These are phyloP conservation scores for Colletotrichum aenigma DNA, from an alignment of 2,329 filamentous ascomycete genomes.

Conservation along the genomic window DNA sequence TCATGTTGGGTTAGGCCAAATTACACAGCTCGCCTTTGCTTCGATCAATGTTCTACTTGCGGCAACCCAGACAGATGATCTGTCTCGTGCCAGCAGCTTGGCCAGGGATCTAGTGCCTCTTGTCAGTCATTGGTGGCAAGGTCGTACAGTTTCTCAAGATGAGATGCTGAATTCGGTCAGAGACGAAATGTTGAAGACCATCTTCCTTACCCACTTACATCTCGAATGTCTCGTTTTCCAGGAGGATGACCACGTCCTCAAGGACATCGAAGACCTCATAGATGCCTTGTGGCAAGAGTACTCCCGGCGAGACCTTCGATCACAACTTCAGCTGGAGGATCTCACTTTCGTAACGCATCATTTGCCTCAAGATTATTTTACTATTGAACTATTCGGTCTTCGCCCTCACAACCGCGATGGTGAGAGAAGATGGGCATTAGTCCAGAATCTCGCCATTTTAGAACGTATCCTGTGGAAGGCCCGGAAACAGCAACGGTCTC, in stretches of 20 bases:
- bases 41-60: constrained; percentile 75
- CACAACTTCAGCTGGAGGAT: constrained; percentile 80
- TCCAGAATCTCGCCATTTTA: constrained; percentile 63
- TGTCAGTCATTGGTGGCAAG: constrained; percentile 78
- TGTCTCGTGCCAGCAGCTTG: constrained; percentile 63
- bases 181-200: constrained; percentile 77
- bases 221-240: constrained; percentile 61
- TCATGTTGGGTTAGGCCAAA: constrained; percentile 60
- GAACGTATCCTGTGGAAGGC: constrained; percentile 49
- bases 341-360: constrained; percentile 60
- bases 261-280: constrained; percentile 66
- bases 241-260: constrained; percentile 40
- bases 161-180: constrained; percentile 67
- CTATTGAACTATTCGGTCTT: constrained; percentile 56
- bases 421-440: constrained; percentile 64
- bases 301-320: constrained; percentile 69
- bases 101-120: constrained; percentile 70
- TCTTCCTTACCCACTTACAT: constrained; percentile 70
- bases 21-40: constrained; percentile 76
- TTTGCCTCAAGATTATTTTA: constrained; percentile 48
- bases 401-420: constrained; percentile 56
- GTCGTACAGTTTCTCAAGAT: constrained; percentile 66
- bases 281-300: constrained; percentile 83
- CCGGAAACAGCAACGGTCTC: constrained; percentile 26
- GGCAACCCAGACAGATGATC: constrained; percentile 70